phyloP scores from a whole-genome alignment of 2,329 filamentous ascomycete species.

The Sphaerulina populicola region DNA sequence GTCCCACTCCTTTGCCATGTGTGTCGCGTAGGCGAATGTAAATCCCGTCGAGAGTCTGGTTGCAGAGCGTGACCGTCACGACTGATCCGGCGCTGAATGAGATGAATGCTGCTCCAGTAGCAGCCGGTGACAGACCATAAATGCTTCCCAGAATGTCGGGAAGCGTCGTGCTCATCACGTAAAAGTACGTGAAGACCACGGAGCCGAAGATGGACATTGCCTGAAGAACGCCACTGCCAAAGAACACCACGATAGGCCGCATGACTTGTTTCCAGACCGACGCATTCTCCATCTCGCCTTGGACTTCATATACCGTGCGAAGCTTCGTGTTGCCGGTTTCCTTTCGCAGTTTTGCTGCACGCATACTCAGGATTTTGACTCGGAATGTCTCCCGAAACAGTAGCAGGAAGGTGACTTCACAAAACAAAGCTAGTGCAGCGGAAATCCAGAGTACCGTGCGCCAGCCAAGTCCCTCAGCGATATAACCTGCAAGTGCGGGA shows the following conservation, averaged over 20 bases:
- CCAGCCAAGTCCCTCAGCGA: slow-evolving; percentile 51
- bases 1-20: slow-evolving; percentile 22
- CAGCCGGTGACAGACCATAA: slow-evolving; percentile 43
- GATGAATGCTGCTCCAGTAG: slow-evolving; percentile 48
- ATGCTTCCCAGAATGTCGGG: slow-evolving; percentile 36
- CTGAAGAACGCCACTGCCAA: slow-evolving; percentile 48
- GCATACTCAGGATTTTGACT: slow-evolving; percentile 45
- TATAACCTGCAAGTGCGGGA: slow-evolving; percentile 48
- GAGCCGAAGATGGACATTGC: slow-evolving; percentile 42
- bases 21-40: slow-evolving; percentile 27
- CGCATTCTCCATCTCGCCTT: slow-evolving; percentile 7
- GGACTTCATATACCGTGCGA: slow-evolving; percentile 19
- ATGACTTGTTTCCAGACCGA: slow-evolving; percentile 34
- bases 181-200: slow-evolving; percentile 40
- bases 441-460: slow-evolving; percentile 46
- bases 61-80: slow-evolving; percentile 33
- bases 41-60: slow-evolving; percentile 34
- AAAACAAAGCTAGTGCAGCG: slow-evolving; percentile 41
- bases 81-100: slow-evolving; percentile 45
- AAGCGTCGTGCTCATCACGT: slow-evolving; percentile 42
- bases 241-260: slow-evolving; percentile 37
- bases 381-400: slow-evolving; percentile 55
- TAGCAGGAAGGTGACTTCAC: slow-evolving; percentile 45
- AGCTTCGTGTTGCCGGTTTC: slow-evolving; percentile 16
- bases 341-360: slow-evolving; percentile 30